These are phyloP conservation scores for Yamadazyma philogaea DNA, from an alignment of 805 yeast species.

Conservation along the genomic window DNA sequence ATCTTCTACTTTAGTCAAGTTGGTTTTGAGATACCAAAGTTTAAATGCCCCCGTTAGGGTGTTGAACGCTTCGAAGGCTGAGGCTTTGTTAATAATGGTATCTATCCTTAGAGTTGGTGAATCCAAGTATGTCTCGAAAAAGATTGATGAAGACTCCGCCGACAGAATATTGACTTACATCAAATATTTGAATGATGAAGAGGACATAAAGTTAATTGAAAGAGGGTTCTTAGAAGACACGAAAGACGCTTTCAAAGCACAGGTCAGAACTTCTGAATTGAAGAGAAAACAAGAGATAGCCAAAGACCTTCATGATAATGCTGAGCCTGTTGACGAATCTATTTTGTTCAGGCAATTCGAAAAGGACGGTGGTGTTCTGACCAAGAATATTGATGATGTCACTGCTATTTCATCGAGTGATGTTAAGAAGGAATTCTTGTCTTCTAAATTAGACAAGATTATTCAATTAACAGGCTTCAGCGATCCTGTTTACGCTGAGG, in stretches of 20 bases:
- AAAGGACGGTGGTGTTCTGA: constrained; percentile 25
- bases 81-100: constrained; percentile 89
- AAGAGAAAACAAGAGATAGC: constrained; percentile 56
- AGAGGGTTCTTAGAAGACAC: constrained; percentile 84
- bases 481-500: constrained; percentile 97
- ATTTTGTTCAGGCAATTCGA: constrained; percentile 77
- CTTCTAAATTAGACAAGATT: constrained; percentile 82
- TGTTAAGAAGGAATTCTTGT: constrained; percentile 53
- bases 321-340: constrained; percentile 76
- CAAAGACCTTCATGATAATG: constrained; percentile 55
- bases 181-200: constrained; percentile 69
- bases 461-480: constrained; percentile 96
- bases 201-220: constrained; percentile 50
- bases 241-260: constrained; percentile 73
- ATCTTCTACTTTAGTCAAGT: constrained; percentile 83
- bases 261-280: constrained; percentile 58
- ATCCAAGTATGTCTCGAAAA: constrained; percentile 61
- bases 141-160: constrained; percentile 94
- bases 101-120: constrained; percentile 88
- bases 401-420: constrained; percentile 49
- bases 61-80: constrained; percentile 86
- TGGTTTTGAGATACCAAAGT: constrained; percentile 71
- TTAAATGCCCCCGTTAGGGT: constrained; percentile 52
- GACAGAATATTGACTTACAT: constrained; percentile 91
- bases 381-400: constrained; percentile 46